Evolutionary conservation across 2,329 filamentous ascomycete genomes (phyloP), one percentile per base, ranked within the genome.

Genomic region (Calonectria henricotiae): DNA sequence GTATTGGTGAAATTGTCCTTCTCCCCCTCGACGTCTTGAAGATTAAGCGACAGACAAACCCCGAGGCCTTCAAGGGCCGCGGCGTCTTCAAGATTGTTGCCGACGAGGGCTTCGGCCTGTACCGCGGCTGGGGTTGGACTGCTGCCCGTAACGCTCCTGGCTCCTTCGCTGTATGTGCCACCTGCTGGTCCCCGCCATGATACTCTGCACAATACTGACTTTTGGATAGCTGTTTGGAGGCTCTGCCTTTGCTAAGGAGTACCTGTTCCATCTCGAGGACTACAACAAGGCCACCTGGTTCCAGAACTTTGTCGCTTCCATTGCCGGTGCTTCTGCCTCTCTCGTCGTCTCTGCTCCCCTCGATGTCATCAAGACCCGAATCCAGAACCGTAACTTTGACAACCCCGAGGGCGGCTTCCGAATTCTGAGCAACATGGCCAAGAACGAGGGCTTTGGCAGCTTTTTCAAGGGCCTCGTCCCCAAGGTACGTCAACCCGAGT

Each of bases 1-100:
- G 96, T 79, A 98, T 99, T 78, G 96, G 96, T 80, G 96, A 99
- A 86, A 97, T 99, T 75, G 90, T 99, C 69, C 90, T 99, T 35
- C 90, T 99, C 46, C 96, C 96, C 47, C 90, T 99, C 71, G 96
- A 99, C 78, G 96, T 99, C 44, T 90, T 99, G 73, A 99, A 99
- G 90, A 99, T 99, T 87, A 99, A 99, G 90, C 92, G 96, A 79
- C 96, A 99, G 87, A 99, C 96, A 76, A 99, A 99, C 88, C 96
- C 96, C 46, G 96, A 98, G 81, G 95, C 96, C 41, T 99, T 99
- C 91, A 91, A 95, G 76, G 96, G 96, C 77, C 93, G 96, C 79
- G 96, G 96, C 72, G 88, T 99, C 70, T 86, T 98, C 81, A 92
- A 89, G 84, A 98, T 99, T 75, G 89, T 99, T 72, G 89, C 90